Evolutionary conservation across 129 eudicot species (phyloP).

Genomic region (Tagetes erecta): DNA sequence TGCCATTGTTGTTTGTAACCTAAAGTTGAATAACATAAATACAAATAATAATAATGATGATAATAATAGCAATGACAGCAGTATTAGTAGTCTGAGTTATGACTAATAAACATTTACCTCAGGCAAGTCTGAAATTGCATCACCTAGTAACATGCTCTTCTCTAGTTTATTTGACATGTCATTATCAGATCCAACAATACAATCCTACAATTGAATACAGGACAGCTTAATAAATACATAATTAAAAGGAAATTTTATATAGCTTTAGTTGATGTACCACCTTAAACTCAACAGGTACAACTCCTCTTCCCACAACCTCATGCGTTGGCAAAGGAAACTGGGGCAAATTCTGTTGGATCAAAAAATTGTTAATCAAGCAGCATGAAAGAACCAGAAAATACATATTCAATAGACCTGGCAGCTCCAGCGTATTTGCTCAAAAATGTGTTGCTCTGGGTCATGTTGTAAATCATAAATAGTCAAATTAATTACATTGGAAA

Average conservation of each 20-base stretch:
- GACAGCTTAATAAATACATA: background rate
- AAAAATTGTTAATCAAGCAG: background rate
- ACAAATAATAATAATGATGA: background rate
- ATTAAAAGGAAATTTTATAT: background rate
- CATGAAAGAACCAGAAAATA: background rate
- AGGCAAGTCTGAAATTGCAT: conserved; percentile 74
- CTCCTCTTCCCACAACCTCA: conserved; percentile 51
- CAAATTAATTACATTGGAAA: background rate
- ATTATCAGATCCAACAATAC: conserved; percentile 47
- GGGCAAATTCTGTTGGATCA: conserved; percentile 56
- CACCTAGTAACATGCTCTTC: conserved; percentile 50
- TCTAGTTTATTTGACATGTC: conserved; percentile 34
- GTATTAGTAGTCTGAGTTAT: background rate
- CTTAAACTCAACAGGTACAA: conserved; percentile 53
- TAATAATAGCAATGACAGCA: background rate
- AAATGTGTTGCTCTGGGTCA: background rate
- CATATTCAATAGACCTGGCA: background rate
- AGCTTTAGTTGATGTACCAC: conserved; percentile 22
- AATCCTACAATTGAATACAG: conserved; percentile 38
- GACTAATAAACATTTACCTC: conserved; percentile 34
- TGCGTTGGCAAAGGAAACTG: conserved; percentile 77
- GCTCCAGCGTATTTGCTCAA: background rate
- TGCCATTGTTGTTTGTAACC: conserved; percentile 51
- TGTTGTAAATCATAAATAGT: background rate
- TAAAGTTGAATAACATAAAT: conserved; percentile 13